Conservation (phyloP, 495 filamentous ascomycete genomes). For the Recurvomyces mirabilis region DNA sequence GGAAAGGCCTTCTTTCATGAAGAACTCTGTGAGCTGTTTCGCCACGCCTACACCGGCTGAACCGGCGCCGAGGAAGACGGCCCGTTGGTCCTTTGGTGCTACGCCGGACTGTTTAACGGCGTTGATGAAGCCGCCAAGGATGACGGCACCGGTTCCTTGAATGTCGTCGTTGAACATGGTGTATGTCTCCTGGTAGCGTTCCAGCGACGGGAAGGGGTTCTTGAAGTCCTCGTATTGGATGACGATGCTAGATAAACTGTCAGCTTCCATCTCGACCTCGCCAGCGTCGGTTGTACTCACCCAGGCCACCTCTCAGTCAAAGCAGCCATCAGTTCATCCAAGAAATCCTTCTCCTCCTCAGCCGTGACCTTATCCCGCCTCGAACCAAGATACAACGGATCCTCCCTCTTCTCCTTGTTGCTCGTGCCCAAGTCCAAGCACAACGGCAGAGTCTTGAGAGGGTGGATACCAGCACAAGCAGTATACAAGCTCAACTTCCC, state of each 20-base stretch:
- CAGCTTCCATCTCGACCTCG: too few relatives aligned
- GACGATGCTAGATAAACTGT: slow-evolving; percentile 55
- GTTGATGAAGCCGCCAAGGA: slow-evolving; percentile 87
- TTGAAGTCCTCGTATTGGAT: slow-evolving; percentile 99
- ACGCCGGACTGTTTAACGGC: slow-evolving; percentile 82
- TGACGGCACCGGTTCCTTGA: slow-evolving; percentile 93
- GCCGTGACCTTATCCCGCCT: slow-evolving; percentile 68
- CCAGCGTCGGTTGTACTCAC: slow-evolving; percentile 41
- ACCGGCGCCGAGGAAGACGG: slow-evolving; percentile 93
- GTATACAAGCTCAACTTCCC: slow-evolving; percentile 88
- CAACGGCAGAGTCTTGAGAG: slow-evolving; percentile 81
- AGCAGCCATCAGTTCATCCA: slow-evolving; percentile 96
- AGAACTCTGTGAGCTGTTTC: slow-evolving; percentile 92
- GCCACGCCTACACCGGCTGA: slow-evolving; percentile 94
- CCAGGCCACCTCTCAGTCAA: slow-evolving; percentile 75
- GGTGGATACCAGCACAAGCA: slow-evolving; percentile 91
- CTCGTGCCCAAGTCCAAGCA: slow-evolving; percentile 84
- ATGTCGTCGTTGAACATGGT: slow-evolving; percentile 99
- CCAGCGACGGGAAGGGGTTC: slow-evolving; percentile 88
- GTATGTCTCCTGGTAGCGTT: slow-evolving; percentile 74
- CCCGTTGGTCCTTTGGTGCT: slow-evolving; percentile 78
- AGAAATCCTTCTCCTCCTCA: slow-evolving; percentile 78
- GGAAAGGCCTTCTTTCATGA: slow-evolving; percentile 83
- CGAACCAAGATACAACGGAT: slow-evolving; percentile 89
- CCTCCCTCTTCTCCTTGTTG: slow-evolving; percentile 77